Percentiles rank a stretch among this genome's conserved stretches.
Evolutionary conservation across 371 early-diverging fungal genomes (phyloP).

Genomic region (Zopfochytrium polystomum): DNA sequence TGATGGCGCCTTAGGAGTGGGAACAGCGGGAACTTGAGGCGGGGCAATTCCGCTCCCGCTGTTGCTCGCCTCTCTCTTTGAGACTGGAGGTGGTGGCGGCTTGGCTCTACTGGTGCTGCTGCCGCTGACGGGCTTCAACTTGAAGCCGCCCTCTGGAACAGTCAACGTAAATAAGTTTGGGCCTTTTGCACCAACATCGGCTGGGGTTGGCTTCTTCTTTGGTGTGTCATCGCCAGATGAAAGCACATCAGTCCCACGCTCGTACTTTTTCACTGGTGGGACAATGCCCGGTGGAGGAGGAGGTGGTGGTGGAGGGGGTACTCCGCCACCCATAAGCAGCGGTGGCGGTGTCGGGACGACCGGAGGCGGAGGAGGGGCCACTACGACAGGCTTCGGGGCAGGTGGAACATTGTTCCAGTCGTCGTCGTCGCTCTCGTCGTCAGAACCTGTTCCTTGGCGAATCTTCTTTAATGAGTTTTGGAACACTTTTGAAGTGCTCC

Average conservation of each 20-base stretch:
- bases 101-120: neutral
- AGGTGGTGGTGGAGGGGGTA: constrained; percentile 39
- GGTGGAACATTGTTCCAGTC: constrained; percentile 10
- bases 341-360: constrained; percentile 11
- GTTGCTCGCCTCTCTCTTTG: neutral
- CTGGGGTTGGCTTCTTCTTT: constrained; percentile 34
- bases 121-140: constrained; percentile 16
- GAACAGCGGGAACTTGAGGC: no score
- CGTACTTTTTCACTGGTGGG: constrained; percentile 23
- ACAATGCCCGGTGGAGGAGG: constrained; percentile 37
- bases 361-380: constrained; percentile 8
- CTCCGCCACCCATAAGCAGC: no score
- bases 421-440: constrained; percentile 12
- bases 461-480: constrained; percentile 13
- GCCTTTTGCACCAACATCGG: no score
- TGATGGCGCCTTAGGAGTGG: no score
- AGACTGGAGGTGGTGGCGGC: constrained; percentile 19
- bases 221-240: neutral
- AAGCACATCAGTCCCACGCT: constrained; percentile 9
- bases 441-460: constrained; percentile 18
- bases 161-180: no score
- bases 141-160: no score
- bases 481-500: neutral
- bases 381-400: constrained; percentile 8
- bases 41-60: no score